Evolutionary conservation across 306 rosid genomes (phyloP), one percentile per base, ranked within the genome.

Genomic region (Prunus davidiana): DNA sequence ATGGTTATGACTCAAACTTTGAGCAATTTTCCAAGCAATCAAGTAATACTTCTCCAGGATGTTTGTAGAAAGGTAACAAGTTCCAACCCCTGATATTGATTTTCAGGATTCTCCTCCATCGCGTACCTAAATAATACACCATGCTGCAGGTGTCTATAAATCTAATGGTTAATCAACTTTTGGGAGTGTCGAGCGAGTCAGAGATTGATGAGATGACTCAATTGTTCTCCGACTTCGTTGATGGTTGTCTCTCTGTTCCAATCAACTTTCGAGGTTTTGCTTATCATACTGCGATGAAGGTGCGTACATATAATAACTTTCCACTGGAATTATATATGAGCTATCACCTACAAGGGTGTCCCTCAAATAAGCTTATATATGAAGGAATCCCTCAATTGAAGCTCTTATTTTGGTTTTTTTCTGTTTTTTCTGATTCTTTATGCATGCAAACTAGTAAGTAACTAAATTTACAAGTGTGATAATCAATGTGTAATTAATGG

Each of bases 241-340:
- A 94, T 86, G 97, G 96, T 24, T 94, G 97, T 79, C 76, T 94
- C 43, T 94, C 98, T 19, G 0, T 94, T 77, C 97, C 98, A 6
- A 84, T 92, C 78, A 89, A 90, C 76, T 76, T 85, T 2, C 89
- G 85, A 0, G 91, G 95, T 43, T 89, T 74, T 64, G 79, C 95
- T 65, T 94, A 94, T 78, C 89, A 92, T 83, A 81, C 85, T 46
- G 98, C 95, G 30, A 94, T 94, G 96, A 92, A 89, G 98, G 98
- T 94, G 60, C 46, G 27, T 13, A 18, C 41, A 32, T 45, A 11
- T 47, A 47, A 3, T 47, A 47, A 47, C 8, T 34, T 34, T 34
- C 41, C 41, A 34, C 43, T 38, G 43, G 43, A 38, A 38, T 38
- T 7, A 38, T 38, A 7, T 38, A 38, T 38, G 9, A 38, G 2